These are phyloP conservation scores for Zymoseptoria crescenta DNA, from an alignment of 2,329 filamentous ascomycete species.

Conservation along the genomic window DNA sequence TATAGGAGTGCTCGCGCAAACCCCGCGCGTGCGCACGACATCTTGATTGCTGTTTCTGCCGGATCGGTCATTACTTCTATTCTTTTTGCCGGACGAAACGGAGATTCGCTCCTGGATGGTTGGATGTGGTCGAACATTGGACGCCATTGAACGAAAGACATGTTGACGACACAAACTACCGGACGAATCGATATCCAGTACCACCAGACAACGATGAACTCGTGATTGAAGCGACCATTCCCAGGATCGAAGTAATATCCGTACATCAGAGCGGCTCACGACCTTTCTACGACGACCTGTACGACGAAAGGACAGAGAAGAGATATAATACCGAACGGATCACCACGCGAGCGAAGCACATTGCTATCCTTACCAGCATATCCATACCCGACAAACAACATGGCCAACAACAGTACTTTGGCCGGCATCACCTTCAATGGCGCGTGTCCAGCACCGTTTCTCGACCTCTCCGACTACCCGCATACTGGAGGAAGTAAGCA, in stretches of 20 bases:
- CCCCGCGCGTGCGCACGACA: not conserved
- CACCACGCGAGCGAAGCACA: not conserved
- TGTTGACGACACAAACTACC: not conserved
- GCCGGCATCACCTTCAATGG: constrained; percentile 27
- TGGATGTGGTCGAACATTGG: not conserved
- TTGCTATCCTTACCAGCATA: not conserved
- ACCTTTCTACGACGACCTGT: not conserved
- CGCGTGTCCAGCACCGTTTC: constrained; percentile 61
- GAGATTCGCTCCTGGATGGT: not conserved
- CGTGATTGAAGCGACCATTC: not conserved
- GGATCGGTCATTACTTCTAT: not conserved
- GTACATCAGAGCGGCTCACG: not conserved
- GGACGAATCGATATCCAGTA: not conserved
- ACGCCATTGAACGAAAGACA: not conserved
- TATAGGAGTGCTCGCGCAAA: not conserved
- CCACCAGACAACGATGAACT: not conserved
- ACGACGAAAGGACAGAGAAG: not conserved
- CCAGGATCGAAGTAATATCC: not conserved
- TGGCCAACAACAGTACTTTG: not conserved
- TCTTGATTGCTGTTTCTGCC: no score
- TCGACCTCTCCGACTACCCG: constrained; percentile 55
- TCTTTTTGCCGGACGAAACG: not conserved
- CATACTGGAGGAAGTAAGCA: constrained; percentile 58
- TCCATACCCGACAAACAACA: not conserved
- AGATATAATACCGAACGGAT: not conserved